These are phyloP conservation scores for Yarrowia deformans DNA, from an alignment of 805 yeast genomes.

Conservation along the genomic window DNA sequence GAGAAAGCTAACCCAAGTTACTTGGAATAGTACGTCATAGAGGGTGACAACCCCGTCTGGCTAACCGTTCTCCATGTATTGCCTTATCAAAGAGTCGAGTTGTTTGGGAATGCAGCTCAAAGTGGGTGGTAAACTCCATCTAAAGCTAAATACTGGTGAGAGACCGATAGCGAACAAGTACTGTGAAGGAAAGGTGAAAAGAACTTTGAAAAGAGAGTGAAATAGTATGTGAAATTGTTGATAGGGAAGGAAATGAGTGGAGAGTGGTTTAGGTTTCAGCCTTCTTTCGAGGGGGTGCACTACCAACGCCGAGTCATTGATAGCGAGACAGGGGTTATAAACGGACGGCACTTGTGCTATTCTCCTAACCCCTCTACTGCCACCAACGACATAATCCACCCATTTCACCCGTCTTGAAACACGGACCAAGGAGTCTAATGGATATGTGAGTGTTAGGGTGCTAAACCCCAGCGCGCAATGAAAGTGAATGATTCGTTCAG, in stretches of 20 bases:
- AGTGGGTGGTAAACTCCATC: constrained; percentile 52
- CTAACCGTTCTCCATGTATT: constrained; percentile 50
- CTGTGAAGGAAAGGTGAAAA: constrained; percentile 58
- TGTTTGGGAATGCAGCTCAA: constrained; percentile 52
- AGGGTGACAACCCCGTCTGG: constrained; percentile 56
- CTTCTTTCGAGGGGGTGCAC: background rate
- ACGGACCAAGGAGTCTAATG: too few species aligned
- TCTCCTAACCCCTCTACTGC: too few species aligned
- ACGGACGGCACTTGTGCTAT: too few species aligned
- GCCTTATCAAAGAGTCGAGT: constrained; percentile 52
- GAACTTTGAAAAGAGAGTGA: constrained; percentile 57
- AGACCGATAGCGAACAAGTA: constrained; percentile 59
- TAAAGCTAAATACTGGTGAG: constrained; percentile 58
- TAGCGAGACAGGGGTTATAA: too few species aligned
- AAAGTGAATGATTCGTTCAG: too few species aligned
- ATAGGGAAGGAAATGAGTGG: constrained; percentile 51
- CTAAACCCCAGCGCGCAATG: too few species aligned
- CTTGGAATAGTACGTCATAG: constrained; percentile 55
- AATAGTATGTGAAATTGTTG: constrained; percentile 57
- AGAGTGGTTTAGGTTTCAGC: background rate
- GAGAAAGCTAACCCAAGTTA: constrained; percentile 46
- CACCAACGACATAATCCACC: too few species aligned
- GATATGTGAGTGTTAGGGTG: too few species aligned
- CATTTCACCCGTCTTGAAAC: too few species aligned
- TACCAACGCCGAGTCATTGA: background rate